phyloP scores from a whole-genome alignment of 306 rosid genomes.

The Cucumis melo region DNA sequence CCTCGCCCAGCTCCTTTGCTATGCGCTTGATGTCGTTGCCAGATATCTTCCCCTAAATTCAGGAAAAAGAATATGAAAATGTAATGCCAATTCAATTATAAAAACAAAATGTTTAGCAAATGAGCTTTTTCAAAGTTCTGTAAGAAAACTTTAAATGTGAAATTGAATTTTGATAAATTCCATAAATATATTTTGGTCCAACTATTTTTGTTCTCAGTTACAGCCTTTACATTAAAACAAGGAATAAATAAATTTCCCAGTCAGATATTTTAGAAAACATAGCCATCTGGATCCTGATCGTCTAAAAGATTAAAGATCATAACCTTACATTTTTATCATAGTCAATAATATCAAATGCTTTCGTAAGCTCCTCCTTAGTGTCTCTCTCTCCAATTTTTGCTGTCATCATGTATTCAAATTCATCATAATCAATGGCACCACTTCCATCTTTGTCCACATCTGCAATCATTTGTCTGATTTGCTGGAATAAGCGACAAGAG shows the following conservation, averaged over 20 bases:
- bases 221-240: neutral
- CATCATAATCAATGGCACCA: conserved; percentile 90
- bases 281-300: neutral
- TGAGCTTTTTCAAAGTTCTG: neutral
- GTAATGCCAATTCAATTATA: neutral
- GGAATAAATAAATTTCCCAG: neutral
- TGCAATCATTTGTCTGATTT: conserved; percentile 85
- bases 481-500: conserved; percentile 37
- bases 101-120: neutral
- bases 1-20: conserved; percentile 53
- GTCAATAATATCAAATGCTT: conserved; percentile 79
- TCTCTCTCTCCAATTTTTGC: conserved; percentile 97
- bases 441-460: conserved; percentile 99
- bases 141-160: neutral
- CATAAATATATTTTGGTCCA: neutral
- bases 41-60: conserved; percentile 79
- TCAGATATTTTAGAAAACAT: neutral
- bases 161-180: neutral
- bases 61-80: conserved; percentile 1
- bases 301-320: conserved; percentile 2
- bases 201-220: neutral
- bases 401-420: conserved; percentile 90
- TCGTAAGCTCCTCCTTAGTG: conserved; percentile 84
- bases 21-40: conserved; percentile 52
- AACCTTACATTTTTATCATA: conserved; percentile 54